Evolutionary conservation across 2,329 filamentous ascomycete species (phyloP), one percentile per base, ranked within the genome.

Genomic region (Calonectria montana): DNA sequence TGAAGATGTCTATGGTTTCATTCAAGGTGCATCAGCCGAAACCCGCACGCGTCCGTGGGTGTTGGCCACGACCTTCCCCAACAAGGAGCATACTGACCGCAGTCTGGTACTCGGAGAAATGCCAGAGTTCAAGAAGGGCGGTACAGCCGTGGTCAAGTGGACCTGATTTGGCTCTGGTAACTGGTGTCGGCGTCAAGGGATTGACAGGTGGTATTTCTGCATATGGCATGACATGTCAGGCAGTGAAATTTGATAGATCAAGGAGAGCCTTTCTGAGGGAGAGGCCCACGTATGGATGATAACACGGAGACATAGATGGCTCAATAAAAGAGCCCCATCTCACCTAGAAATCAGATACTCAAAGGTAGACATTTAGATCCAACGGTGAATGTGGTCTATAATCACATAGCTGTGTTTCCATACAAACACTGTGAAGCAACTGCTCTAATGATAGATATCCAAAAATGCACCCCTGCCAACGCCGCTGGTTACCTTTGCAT

Each of bases 11-110:
- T 96, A 97, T 82, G 86, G 87, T 10, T 96, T 96, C 78, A 90
- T 96, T 72, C 86, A 90, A 70, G 87, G 88, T n/a, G 89, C 93
- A 0, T 92, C 89, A 29, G 81, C 91, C 0, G 88, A 87, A 8
- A 88, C 89, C 62, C 84, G 85, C 35, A 80, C 83, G 45, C 88
- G 94, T n/a, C 78, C 87, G 4, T 97, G 93, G 87, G 92, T 94
- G 3, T 86, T 97, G 50, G 93, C 93, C 74, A 97, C 94, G 0
- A 96, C 94, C 0, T 97, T 97, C 82, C 94, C 94, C 5, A 94
- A 91, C 79, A 95, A 94, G 84, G 93, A 96, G 66, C 89, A 96
- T 74, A 91, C 88, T 2, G 93, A 97, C 78, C 92, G 92, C 82
- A 83, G 81, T 10, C 78, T 89, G 63, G 86, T 88, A 1, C 80